A percentile compares a stretch with the other conserved stretches of the same genome.
phyloP scores from a whole-genome alignment of 495 filamentous ascomycete genomes.

The Penicillium angulare region DNA sequence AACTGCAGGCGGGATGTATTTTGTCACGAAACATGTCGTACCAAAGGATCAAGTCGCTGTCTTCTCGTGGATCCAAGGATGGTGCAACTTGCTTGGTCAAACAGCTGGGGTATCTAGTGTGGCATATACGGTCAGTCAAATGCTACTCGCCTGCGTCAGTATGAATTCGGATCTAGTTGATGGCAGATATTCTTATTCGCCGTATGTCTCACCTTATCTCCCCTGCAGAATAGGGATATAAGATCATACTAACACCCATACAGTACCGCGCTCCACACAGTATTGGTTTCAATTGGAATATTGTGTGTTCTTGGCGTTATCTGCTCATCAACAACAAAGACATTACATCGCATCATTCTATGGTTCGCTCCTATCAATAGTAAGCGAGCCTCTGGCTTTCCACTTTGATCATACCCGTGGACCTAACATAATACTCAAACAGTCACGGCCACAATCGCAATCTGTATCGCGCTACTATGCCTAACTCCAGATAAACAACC shows the following conservation, averaged over 20 bases:
- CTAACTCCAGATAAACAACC: slow-evolving; percentile 63
- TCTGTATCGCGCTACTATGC: slow-evolving; percentile 61
- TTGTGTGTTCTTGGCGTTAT: slow-evolving; percentile 59
- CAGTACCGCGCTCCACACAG: slow-evolving; percentile 62
- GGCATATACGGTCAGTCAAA: slow-evolving; percentile 56
- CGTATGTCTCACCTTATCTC: slow-evolving; percentile 27
- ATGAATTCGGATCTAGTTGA: slow-evolving; percentile 54
- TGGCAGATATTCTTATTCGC: slow-evolving; percentile 44
- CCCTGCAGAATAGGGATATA: too few relatives aligned
- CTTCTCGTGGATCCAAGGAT: slow-evolving; percentile 61
- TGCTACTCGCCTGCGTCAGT: slow-evolving; percentile 55
- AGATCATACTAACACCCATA: not conserved
- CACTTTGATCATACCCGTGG: not conserved
- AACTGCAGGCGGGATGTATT: slow-evolving; percentile 64
- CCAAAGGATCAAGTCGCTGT: slow-evolving; percentile 55
- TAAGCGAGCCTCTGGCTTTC: slow-evolving; percentile 19
- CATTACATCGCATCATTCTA: slow-evolving; percentile 59
- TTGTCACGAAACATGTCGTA: slow-evolving; percentile 61
- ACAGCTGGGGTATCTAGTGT: slow-evolving; percentile 58
- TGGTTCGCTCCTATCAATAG: slow-evolving; percentile 76
- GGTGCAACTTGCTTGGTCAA: slow-evolving; percentile 62
- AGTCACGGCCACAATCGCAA: slow-evolving; percentile 57
- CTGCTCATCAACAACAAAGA: slow-evolving; percentile 65
- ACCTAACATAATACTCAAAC: not conserved
- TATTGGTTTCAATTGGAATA: slow-evolving; percentile 57